Evolutionary conservation across 768 basidiomycete species (phyloP).

Genomic region (Inosperma sp.): DNA sequence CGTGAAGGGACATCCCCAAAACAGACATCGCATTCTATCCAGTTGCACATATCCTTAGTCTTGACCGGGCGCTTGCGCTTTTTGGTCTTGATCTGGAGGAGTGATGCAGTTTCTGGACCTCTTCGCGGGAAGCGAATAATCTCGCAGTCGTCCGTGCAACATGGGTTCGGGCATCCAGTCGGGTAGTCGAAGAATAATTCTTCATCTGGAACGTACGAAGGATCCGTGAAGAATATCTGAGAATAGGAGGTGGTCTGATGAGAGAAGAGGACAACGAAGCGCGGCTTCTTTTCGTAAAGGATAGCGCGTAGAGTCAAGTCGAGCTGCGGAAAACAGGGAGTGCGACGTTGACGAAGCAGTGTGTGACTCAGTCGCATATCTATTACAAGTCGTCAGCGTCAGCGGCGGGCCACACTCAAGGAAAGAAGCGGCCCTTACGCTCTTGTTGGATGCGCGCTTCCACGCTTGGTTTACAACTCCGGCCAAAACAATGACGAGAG

Average conservation of each 20-base stretch:
- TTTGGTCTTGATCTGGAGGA: constrained; percentile 60
- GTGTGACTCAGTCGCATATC: constrained; percentile 68
- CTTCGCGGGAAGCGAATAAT: constrained; percentile 74
- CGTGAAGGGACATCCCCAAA: constrained; percentile 44
- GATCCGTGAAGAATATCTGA: constrained; percentile 75
- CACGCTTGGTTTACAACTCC: constrained; percentile 59
- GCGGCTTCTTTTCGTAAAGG: constrained; percentile 69
- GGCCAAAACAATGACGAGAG: constrained; percentile 59
- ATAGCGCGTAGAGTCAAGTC: constrained; percentile 74
- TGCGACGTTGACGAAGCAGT: constrained; percentile 63
- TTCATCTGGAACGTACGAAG: constrained; percentile 62
- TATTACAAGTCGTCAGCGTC: constrained; percentile 14
- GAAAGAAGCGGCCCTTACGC: constrained; percentile 42
- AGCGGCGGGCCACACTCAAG: constrained; percentile 3
- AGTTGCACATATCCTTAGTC: constrained; percentile 70
- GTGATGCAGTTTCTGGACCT: constrained; percentile 55
- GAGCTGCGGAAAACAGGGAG: constrained; percentile 78
- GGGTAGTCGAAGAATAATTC: constrained; percentile 76
- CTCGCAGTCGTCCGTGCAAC: constrained; percentile 77
- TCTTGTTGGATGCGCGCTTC: constrained; percentile 65
- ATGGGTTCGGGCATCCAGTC: constrained; percentile 73
- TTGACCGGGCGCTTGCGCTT: constrained; percentile 45
- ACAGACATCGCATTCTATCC: constrained; percentile 67
- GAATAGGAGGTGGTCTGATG: constrained; percentile 79
- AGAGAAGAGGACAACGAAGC: constrained; percentile 73